phyloP scores from a whole-genome alignment of 257 asterid species.

The Nyctanthes arbortristis region DNA sequence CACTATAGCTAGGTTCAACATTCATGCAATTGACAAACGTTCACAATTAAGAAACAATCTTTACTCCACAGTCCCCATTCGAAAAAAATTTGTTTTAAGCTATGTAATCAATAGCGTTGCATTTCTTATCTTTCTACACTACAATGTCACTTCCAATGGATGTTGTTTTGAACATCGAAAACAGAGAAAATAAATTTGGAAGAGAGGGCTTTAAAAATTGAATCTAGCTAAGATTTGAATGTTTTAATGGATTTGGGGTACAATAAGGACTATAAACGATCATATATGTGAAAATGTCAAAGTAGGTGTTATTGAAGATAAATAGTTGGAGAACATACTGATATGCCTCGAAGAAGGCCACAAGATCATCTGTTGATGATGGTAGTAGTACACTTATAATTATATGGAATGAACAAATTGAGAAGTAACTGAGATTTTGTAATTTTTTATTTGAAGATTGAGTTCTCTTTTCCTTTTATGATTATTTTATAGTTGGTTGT shows the following conservation, averaged over 20 bases:
- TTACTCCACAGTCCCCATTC: not conserved
- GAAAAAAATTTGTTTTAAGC: not conserved
- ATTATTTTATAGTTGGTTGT: not conserved
- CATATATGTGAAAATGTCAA: not conserved
- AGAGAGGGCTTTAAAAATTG: not conserved
- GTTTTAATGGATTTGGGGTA: not conserved
- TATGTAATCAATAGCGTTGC: not conserved
- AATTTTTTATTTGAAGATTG: not conserved
- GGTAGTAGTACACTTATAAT: not conserved
- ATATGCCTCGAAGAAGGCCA: not conserved
- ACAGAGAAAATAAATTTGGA: not conserved
- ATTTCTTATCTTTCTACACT: too few relatives aligned
- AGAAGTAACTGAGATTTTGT: not conserved
- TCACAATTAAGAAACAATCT: too few relatives aligned
- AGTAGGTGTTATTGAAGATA: too few relatives aligned
- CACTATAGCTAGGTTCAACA: not conserved
- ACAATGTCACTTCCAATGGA: too few relatives aligned
- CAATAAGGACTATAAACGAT: too few relatives aligned
- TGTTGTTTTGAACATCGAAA: too few relatives aligned
- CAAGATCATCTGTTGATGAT: not conserved
- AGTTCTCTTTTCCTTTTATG: not conserved
- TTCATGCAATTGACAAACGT: not conserved
- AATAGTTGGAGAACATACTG: not conserved
- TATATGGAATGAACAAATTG: not conserved
- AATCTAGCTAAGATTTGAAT: not conserved